phyloP scores from a whole-genome alignment of 805 yeast genomes.

The Candida andamanensis region DNA sequence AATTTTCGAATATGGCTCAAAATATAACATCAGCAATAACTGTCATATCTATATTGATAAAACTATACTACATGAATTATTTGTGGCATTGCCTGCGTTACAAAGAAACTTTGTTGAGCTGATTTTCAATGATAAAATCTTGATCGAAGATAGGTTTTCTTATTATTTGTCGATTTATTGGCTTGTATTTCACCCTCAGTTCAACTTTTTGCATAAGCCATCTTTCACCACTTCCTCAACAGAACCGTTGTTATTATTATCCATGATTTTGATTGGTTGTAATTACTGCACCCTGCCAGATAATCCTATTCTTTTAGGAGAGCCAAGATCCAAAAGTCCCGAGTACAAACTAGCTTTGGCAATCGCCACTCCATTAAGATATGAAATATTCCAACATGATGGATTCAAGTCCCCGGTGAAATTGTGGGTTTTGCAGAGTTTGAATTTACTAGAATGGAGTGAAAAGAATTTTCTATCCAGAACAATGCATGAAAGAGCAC shows the following conservation, averaged over 20 bases:
- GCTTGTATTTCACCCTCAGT: conserved; percentile 55
- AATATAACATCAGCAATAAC: conserved; percentile 20
- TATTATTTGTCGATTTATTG: conserved; percentile 43
- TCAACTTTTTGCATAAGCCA: conserved; percentile 54
- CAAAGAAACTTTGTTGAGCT: conserved; percentile 21
- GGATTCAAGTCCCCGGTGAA: conserved; percentile 74
- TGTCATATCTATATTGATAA: conserved; percentile 37
- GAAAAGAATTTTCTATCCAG: conserved; percentile 72
- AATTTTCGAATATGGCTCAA: conserved; percentile 10
- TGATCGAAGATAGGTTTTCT: conserved; percentile 28
- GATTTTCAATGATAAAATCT: conserved; percentile 18
- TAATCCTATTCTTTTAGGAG: conserved; percentile 7
- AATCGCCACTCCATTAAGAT: conserved; percentile 58
- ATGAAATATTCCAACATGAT: conserved; percentile 62
- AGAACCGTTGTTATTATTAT: conserved; percentile 45
- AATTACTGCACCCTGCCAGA: conserved; percentile 24
- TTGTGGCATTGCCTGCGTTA: conserved; percentile 24
- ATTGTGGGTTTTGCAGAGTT: conserved; percentile 71
- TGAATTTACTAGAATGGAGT: conserved; percentile 68
- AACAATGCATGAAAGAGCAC: conserved; percentile 73
- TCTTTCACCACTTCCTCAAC: conserved; percentile 47
- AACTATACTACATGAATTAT: conserved; percentile 29
- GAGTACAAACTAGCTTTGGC: conserved; percentile 40
- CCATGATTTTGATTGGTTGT: conserved; percentile 58
- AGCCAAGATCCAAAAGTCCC: conserved; percentile 18